Evolutionary conservation across 495 filamentous ascomycete genomes (phyloP), one percentile per base, ranked within the genome.

Genomic region (Xylaria intraflava): DNA sequence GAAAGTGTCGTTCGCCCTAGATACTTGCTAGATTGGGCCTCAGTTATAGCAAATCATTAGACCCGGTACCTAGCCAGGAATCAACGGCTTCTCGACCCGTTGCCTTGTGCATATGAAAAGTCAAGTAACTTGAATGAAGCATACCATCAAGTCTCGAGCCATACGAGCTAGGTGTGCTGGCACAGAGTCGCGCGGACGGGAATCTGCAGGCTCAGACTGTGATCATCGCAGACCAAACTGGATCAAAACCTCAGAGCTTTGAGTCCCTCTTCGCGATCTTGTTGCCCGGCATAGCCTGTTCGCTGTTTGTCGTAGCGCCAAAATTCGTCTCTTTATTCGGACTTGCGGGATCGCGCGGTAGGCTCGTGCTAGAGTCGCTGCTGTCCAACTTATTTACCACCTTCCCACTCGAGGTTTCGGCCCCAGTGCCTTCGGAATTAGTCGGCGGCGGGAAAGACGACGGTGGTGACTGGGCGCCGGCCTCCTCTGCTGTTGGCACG

Each of bases 271-370:
- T 57, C n/a, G 12, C 36, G 24, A 49, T 46, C 29, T 29, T 29
- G 2, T 46, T 16, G 8, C 29, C 31, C 3, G 29, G 23, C 22
- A 4, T 46, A 31, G 51, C 41, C 10, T 56, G 47, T n/a, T 65
- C 62, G 8, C 38, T 46, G 1, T 53, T 48, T 2, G 40, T 17
- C 1, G 59, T 56, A n/a, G 54, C 23, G n/a, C 56, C 40, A 9
- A 54, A 48, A 45, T 41, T 66, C 23, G 67, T 73, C 60, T 76
- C 73, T 27, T 68, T 66, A 30, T 73, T 72, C 17, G 74, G 57
- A 30, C 65, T 68, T 52, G 69, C 65, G 8, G 70, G 70, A 51
- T 74, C 73, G 43, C 69, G 70, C 6, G 73, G 57, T 51, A 66
- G 64, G 48, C 63, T 69, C 19, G 71, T 70, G 51, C 73, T 74